These are phyloP conservation scores for Acacia confusa DNA, from an alignment of 306 rosid species.

Conservation along the genomic window DNA sequence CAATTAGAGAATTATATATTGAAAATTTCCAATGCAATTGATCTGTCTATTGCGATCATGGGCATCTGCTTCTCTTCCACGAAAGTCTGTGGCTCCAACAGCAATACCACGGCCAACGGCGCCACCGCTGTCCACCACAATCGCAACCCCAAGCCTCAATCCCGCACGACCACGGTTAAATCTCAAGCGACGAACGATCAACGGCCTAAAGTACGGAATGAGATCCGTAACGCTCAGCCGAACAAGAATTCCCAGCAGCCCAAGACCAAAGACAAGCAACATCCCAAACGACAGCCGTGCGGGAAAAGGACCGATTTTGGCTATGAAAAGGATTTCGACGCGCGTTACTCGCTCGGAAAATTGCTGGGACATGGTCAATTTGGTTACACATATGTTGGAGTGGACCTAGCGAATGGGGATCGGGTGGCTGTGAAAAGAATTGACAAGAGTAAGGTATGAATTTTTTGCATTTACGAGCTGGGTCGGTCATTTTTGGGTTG, in stretches of 20 bases:
- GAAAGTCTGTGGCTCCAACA: constrained; percentile 59
- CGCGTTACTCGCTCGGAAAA: constrained; percentile 73
- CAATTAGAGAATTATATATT: constrained; percentile 18
- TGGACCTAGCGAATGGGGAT: constrained; percentile 77
- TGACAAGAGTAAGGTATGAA: constrained; percentile 82
- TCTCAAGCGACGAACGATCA: constrained; percentile 29
- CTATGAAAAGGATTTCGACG: constrained; percentile 69
- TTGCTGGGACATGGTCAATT: constrained; percentile 96
- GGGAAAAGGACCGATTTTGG: constrained; percentile 99
- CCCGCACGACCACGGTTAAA: constrained; percentile 27
- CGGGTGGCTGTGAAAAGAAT: constrained; percentile 94
- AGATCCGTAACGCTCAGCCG: constrained; percentile 1
- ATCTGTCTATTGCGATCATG: constrained; percentile 40
- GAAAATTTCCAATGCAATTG: neutral
- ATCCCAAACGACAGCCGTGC: constrained; percentile 52
- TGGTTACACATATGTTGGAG: constrained; percentile 91
- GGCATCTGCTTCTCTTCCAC: constrained; percentile 59
- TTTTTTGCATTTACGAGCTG: constrained; percentile 11
- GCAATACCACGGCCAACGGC: constrained; percentile 38
- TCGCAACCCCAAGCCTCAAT: constrained; percentile 31
- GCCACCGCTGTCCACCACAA: constrained; percentile 37
- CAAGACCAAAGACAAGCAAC: constrained; percentile 37
- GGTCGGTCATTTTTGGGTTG: neutral
- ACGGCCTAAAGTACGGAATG: constrained; percentile 39
- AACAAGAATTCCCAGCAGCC: constrained; percentile 38